Evolutionary conservation across 768 basidiomycete species (phyloP), one percentile per base, ranked within the genome.

Genomic region (Sporobolomyces phaffii): DNA sequence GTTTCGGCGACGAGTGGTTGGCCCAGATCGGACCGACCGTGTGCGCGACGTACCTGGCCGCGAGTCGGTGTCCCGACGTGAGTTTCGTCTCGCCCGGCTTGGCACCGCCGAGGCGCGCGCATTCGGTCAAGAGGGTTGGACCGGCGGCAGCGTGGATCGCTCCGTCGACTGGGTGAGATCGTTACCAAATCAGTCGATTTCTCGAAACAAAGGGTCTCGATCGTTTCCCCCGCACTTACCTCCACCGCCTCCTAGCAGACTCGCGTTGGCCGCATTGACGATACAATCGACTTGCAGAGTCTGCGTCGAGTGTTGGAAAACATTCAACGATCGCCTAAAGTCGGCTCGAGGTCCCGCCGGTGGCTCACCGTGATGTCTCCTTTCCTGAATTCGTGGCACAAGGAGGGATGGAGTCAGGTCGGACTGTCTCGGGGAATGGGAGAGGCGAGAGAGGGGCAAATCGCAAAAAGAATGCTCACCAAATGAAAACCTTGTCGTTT

Each of bases 221-320:
- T n/a, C n/a, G n/a, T n/a, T n/a, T n/a, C n/a, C n/a, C n/a, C n/a
- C n/a, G n/a, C n/a, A n/a, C n/a, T n/a, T n/a, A n/a, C n/a, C n/a
- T n/a, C n/a, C n/a, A n/a, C n/a, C n/a, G n/a, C n/a, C n/a, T n/a
- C n/a, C n/a, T n/a, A n/a, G n/a, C n/a, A n/a, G n/a, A n/a, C n/a
- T n/a, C n/a, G n/a, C n/a, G 62, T 71, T 71, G 24, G 70, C 70
- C 5, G 70, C 70, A 29, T 71, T 71, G 59, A 71, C 70, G 58
- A 71, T 71, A 43, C 62, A 63, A 52, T 71, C 70, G 43, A 67
- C 58, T 5, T 38, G 24, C 52, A 71, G 69, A 7, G 24, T 59
- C 69, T 70, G 59, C n/a, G n/a, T n/a, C n/a, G n/a, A n/a, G n/a
- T n/a, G n/a, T n/a, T n/a, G n/a, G n/a, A n/a, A n/a, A n/a, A n/a